Percentiles rank a stretch among this genome's conserved stretches.
These are phyloP conservation scores for Pestalotiopsis sp. DNA, from an alignment of 2,329 filamentous ascomycete species.

Conservation along the genomic window DNA sequence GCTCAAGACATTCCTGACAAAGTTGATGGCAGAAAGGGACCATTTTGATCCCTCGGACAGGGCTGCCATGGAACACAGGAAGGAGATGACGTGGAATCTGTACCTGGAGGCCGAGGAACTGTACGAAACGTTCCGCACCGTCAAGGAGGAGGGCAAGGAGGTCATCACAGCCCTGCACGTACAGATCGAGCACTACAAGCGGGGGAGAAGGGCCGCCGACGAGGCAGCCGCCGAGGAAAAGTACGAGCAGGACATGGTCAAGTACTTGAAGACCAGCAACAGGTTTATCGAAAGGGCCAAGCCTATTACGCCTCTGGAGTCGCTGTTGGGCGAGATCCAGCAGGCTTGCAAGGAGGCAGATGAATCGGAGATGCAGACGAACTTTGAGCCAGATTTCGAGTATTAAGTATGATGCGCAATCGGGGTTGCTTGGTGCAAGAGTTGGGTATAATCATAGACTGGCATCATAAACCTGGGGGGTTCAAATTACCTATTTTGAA, in stretches of 20 bases:
- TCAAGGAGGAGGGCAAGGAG: constrained; percentile 8
- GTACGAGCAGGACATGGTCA: constrained; percentile 1
- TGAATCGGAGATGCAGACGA: not conserved
- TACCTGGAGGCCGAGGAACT: constrained; percentile 7
- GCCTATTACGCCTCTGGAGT: constrained; percentile 10
- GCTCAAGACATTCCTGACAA: constrained; percentile 16
- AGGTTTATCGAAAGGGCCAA: not conserved
- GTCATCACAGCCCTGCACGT: constrained; percentile 8
- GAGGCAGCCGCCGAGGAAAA: not conserved
- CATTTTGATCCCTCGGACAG: not conserved
- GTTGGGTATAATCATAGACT: not conserved
- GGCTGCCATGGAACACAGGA: not conserved
- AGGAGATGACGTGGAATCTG: constrained; percentile 1
- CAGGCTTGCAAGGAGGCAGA: not conserved
- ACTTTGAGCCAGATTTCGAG: not conserved
- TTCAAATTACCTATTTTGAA: not conserved
- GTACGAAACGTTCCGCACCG: constrained; percentile 6
- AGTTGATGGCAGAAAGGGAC: not conserved
- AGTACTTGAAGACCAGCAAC: not conserved
- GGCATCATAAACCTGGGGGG: not conserved
- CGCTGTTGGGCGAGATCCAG: constrained; percentile 26
- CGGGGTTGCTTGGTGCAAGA: not conserved
- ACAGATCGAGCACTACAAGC: constrained; percentile 1
- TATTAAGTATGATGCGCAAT: not conserved
- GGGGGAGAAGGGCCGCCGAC: not conserved